Evolutionary conservation across 169 alveolate genomes (phyloP).

Genomic region (Cryptosporidium ryanae): DNA sequence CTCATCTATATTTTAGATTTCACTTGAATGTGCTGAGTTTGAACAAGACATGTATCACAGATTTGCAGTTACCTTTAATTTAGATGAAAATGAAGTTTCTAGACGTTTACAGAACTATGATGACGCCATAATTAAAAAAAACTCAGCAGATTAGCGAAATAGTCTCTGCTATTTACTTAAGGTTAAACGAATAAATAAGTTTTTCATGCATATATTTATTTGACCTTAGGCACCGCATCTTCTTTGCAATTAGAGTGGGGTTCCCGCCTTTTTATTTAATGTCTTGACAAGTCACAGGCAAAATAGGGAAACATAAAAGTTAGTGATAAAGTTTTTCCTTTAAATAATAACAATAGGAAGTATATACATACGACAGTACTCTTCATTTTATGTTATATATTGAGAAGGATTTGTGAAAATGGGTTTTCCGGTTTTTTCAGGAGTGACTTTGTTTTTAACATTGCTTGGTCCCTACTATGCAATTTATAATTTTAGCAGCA

Average conservation of each 20-base stretch:
- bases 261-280: neutral
- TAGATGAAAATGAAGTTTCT: conserved; percentile 67
- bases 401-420: neutral
- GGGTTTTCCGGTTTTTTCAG: conserved; percentile 73
- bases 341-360: neutral
- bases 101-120: conserved; percentile 42
- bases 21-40: conserved; percentile 58
- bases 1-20: conserved; percentile 12
- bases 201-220: conserved; percentile 1
- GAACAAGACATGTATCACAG: conserved; percentile 64
- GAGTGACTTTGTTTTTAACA: conserved; percentile 24
- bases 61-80: conserved; percentile 62
- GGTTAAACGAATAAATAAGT: neutral
- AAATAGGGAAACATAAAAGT: neutral
- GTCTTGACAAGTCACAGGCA: neutral
- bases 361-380: neutral
- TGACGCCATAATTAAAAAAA: conserved; percentile 19
- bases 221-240: neutral
- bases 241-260: too few relatives aligned
- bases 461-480: conserved; percentile 55
- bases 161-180: neutral
- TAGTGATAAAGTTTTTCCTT: too few relatives aligned
- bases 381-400: neutral
- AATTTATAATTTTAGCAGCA: conserved; percentile 6
- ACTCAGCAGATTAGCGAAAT: neutral